phyloP scores from a whole-genome alignment of 2,329 filamentous ascomycete genomes.

The Microdochium trichocladiopsis region DNA sequence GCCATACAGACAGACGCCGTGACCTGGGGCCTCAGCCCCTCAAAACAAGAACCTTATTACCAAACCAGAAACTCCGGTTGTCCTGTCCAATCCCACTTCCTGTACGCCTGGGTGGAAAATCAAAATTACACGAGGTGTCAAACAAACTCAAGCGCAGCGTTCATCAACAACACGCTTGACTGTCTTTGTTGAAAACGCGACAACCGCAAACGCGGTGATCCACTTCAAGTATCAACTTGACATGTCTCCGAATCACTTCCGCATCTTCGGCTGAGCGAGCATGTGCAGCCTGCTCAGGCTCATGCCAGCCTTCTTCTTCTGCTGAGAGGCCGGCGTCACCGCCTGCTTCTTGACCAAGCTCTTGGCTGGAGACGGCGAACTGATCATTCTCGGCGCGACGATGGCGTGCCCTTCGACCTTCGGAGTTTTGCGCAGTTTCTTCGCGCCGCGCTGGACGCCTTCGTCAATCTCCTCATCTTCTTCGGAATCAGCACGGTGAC shows the following conservation, averaged over 20 bases:
- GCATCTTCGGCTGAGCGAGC: slow-evolving; percentile 53
- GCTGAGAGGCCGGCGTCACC: slow-evolving; percentile 30
- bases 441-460: slow-evolving; percentile 41
- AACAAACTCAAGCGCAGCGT: no score
- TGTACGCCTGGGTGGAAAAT: neutral
- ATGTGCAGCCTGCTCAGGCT: slow-evolving; percentile 54
- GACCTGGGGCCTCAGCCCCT: neutral
- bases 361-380: slow-evolving; percentile 18
- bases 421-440: slow-evolving; percentile 48
- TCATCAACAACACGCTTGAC: no score
- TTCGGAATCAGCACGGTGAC: slow-evolving; percentile 48
- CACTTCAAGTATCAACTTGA: neutral
- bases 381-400: slow-evolving; percentile 35
- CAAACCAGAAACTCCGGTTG: neutral
- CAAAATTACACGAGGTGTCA: neutral
- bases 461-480: slow-evolving; percentile 44
- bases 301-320: slow-evolving; percentile 42
- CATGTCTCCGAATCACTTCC: slow-evolving; percentile 26
- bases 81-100: no score
- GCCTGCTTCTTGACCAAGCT: slow-evolving; percentile 17
- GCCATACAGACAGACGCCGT: neutral
- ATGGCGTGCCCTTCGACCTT: slow-evolving; percentile 45
- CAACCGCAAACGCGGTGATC: no score
- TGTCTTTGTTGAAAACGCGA: no score
- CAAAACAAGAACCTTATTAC: neutral